Evolutionary conservation across 192 early-diverging fungal species (phyloP).

Genomic region (Coemansia biformis): DNA sequence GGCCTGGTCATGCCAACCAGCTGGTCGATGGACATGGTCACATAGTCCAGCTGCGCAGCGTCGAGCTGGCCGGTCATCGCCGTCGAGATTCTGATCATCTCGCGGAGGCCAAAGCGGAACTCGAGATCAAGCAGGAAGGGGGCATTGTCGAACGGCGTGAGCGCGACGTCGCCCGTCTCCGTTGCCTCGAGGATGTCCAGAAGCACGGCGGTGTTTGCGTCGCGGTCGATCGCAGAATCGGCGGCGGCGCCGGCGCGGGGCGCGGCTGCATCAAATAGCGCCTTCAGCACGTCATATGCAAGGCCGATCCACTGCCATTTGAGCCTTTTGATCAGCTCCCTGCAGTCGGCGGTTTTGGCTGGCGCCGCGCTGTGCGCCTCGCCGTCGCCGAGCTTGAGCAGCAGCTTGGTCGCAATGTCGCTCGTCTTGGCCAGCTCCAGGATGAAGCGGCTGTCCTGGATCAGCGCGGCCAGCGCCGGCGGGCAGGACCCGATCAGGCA

Average conservation of each 20-base stretch:
- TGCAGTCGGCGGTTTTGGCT: conserved; percentile 2
- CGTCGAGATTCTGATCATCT: conserved; percentile 46
- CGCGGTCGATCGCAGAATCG: conserved; percentile 51
- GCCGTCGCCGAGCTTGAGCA: conserved; percentile 4
- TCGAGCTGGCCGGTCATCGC: conserved; percentile 24
- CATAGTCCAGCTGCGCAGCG: conserved; percentile 60
- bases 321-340: conserved; percentile 22
- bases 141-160: conserved; percentile 60
- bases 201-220: conserved; percentile 30
- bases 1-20: conserved; percentile 55
- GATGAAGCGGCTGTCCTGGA: conserved; percentile 29
- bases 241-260: conserved; percentile 49
- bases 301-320: conserved; percentile 49
- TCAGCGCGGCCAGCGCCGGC: conserved; percentile 10
- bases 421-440: conserved; percentile 29
- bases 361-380: background rate
- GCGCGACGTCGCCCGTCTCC: conserved; percentile 51
- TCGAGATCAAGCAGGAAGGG: conserved; percentile 85
- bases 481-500: conserved; percentile 17
- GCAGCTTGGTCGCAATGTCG: conserved; percentile 22
- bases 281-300: conserved; percentile 45
- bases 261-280: conserved; percentile 58
- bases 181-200: conserved; percentile 61
- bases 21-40: conserved; percentile 65
- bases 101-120: conserved; percentile 60